Base-by-base conservation (phyloP, 163 green algal species). In the Botryococcus braunii region DNA sequence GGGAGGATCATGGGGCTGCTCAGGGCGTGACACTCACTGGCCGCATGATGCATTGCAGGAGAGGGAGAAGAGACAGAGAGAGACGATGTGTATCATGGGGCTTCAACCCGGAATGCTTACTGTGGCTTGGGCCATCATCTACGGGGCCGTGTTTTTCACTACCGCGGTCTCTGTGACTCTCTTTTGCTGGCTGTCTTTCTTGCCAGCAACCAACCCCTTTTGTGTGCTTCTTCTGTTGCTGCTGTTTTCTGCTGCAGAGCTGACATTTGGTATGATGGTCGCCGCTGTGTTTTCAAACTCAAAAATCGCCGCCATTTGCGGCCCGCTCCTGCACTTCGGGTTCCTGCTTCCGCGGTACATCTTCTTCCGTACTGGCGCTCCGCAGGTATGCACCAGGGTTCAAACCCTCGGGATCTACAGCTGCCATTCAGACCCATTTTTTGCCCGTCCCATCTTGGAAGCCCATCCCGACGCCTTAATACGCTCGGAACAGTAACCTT, bases 281-380 rank as follows among this genome's bases (percentile, higher is more conserved):
- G 67, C 70, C 48, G 52, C 68, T 0, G 58, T 84, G 7, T 84
- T 86, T 41, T 71, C 35, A 43, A 74, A 69, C 17, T 74, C 79
- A 32, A 86, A 84, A 73, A 65, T 84, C 32, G 77, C 73, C n/a
- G 74, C 66, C n/a, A 73, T 86, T 23, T 65, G 70, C 5, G 79
- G 49, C 2, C 79, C 77, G 2, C 65, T 84, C 35, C 31, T 49
- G 3, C 77, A 84, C 61, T 86, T 86, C 52, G 66, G 52, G 1
- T 31, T 62, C 35, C 72, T 84, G 27, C 63, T 85, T 64, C 79
- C 79, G 7, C 69, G 68, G 25, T 85, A 81, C 65, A 66, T 80
- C 35, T 83, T 85, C 68, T 82, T 79, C 66, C 66, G 71, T 3
- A 68, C 69, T 39, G 68, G 48, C 29, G 69, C 38, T 23, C 41